Evolutionary conservation across 2,329 filamentous ascomycete species (phyloP), one percentile per base, ranked within the genome.

Genomic region (Aspergillus arachidicola): DNA sequence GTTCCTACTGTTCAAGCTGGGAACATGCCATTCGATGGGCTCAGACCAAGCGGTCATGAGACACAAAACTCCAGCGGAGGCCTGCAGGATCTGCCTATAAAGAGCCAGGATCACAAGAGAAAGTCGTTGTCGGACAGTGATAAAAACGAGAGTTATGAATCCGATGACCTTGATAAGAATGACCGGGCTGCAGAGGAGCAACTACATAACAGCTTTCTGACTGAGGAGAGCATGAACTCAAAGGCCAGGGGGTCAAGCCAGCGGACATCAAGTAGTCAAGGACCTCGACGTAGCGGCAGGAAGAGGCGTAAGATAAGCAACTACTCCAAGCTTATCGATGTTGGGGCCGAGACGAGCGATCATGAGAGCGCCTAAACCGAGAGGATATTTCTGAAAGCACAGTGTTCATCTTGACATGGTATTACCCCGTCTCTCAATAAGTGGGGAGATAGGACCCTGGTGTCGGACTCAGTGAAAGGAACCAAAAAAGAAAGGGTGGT

Each of bases 221-320:
- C 54, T 11, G 34, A 43, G 28, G 43, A 38, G 38, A 46, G 38
- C 32, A 46, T 43, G 21, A 41, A 14, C 14, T 23, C 32, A 6
- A 51, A 43, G 19, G 45, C 16, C 16, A 28, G 21, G n/a, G n/a
- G 5, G n/a, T 36, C 63, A 23, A 28, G 48, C 30, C 50, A 58
- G 30, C 54, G 55, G 34, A 64, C 54, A 26, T 50, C 60, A 2
- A 61, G 46, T 38, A 57, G 36, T 14, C 62, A 61, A 12, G 58
- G 48, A n/a, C 58, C 63, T 26, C 66, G 67, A 26, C 66, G 68
- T 21, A 71, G 69, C 51, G 58, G 57, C 21, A 63, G 67, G 36
- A 75, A 73, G 63, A 69, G 65, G 41, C 71, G 73, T 58, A 76
- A 74, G 59, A 71, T 75, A 34, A 76, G 74, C 68, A 75, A 75